Conservation (phyloP, 306 rosid species). For the Mimosa pudica region DNA sequence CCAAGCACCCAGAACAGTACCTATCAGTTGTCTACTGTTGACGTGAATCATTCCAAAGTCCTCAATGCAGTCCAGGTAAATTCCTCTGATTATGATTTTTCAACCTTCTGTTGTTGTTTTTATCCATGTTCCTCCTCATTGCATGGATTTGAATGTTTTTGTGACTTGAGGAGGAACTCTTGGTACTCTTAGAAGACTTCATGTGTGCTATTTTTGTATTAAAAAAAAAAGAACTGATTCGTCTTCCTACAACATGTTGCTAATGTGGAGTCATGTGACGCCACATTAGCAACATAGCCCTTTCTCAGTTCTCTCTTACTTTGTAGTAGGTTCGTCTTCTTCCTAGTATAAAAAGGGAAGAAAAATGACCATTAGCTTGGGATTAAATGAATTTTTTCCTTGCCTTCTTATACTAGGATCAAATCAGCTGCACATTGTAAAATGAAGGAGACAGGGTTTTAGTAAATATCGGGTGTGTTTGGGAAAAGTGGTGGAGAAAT, state of each 20-base stretch:
- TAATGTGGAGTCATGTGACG: no score
- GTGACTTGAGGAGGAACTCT: not conserved
- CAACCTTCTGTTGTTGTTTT: not conserved
- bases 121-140: not conserved
- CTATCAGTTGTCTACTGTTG: conserved; percentile 75
- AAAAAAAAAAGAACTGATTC: no score
- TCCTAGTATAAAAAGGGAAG: no score
- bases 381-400: no score
- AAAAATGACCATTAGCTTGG: no score
- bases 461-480: not conserved
- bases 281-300: no score
- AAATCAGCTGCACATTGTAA: not conserved
- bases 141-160: not conserved
- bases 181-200: not conserved
- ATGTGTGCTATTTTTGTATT: not conserved
- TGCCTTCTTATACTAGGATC: no score
- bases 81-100: conserved; percentile 9
- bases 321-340: no score
- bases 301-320: no score
- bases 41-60: conserved; percentile 88
- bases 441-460: not conserved
- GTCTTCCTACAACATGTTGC: no score
- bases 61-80: conserved; percentile 90
- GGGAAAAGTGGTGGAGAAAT: no score
- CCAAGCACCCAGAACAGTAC: conserved; percentile 78